phyloP scores from a whole-genome alignment of 257 asterid genomes.

The Leonotis leonurus region DNA sequence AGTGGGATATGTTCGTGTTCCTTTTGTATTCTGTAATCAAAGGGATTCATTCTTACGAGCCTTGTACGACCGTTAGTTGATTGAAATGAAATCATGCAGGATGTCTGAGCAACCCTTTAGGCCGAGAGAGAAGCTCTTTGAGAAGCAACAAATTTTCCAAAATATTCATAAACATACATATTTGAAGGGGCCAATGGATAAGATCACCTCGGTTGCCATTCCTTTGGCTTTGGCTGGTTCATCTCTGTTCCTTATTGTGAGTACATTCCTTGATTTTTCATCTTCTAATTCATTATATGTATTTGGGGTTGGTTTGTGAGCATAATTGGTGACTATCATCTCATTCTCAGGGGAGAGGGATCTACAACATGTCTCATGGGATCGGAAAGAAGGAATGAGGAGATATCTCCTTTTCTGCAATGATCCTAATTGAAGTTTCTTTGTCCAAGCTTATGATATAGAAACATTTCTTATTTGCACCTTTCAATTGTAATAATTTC shows the following conservation, averaged over 20 bases:
- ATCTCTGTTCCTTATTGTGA: constrained; percentile 47
- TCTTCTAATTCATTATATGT: background rate
- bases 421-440: background rate
- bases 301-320: background rate
- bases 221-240: constrained; percentile 62
- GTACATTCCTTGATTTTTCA: constrained; percentile 9
- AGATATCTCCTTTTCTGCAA: background rate
- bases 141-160: constrained; percentile 56
- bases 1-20: background rate
- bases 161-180: constrained; percentile 60
- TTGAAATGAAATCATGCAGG: constrained; percentile 36
- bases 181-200: constrained; percentile 56
- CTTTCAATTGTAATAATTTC: constrained; percentile 20
- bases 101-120: constrained; percentile 70
- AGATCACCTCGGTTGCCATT: constrained; percentile 73
- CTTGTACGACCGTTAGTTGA: background rate
- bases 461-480: background rate
- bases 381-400: constrained; percentile 74
- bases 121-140: constrained; percentile 66
- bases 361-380: constrained; percentile 80
- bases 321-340: background rate
- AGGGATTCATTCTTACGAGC: background rate
- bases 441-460: background rate
- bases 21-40: no score
- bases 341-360: constrained; percentile 56